Evolutionary conservation across 73 alveolate species (phyloP), one percentile per base, ranked within the genome.

Genomic region (Uronychia setigera): DNA sequence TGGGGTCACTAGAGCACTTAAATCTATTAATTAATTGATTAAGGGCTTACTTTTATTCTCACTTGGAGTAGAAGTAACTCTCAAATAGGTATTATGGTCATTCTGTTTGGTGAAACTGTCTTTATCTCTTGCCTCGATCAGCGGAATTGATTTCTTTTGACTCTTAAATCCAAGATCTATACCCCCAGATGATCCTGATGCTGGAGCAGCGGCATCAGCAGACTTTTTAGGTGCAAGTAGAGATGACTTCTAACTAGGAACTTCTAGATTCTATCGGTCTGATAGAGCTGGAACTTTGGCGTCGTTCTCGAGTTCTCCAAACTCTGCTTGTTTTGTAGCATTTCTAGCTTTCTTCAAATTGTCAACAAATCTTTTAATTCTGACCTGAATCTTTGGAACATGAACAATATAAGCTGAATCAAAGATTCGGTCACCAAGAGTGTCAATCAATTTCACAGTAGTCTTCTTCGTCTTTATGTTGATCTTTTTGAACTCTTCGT

Each of bases 391-490:
- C 5, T 60, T 76, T 13, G 90, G 90, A 0, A 83, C 90, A 78
- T 81, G 74, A 25, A 83, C 84, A 9, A 83, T 83, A 29, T 83
- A 83, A 29, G 84, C 35, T 31, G 84, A 74, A 30, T 83, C 90
- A 34, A 59, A 83, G 0, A 83, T 77, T 31, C 74, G 60, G 34
- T 83, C 90, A n/a, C 74, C 90, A 26, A 75, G 58, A 28, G 32
- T 83, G 46, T 83, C 84, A 1, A 83, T 46, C 67, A 46, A 46
- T 46, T 46, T 46, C n/a, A 46, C 67, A 5, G 67, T 46, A 11
- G 67, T 46, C 67, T 46, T 46, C 67, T 46, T 46, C 67, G 67
- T 46, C 67, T 46, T 46, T 46, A 11, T 5, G 67, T 46, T 46
- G 19, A 46, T 19, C 19, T 46, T 46, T 19, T 46, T 46, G 67